phyloP scores from a whole-genome alignment of 805 yeast genomes.

The Lachancea meyersii region DNA sequence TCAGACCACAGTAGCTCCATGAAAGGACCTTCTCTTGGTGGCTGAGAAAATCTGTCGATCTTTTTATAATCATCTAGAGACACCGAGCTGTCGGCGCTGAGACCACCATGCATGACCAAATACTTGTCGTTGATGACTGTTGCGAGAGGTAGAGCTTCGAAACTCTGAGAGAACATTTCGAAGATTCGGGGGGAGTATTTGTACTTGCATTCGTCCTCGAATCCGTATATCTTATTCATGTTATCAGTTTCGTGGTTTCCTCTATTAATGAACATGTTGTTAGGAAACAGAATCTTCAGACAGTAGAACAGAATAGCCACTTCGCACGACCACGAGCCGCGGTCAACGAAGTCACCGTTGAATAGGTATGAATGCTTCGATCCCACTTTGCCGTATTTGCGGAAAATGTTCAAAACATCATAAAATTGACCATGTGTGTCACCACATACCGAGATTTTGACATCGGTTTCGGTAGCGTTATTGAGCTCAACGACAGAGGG shows the following conservation, averaged over 20 bases:
- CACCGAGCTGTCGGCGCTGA: conserved; percentile 71
- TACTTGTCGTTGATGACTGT: conserved; percentile 72
- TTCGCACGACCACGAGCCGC: conserved; percentile 98
- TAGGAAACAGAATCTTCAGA: conserved; percentile 71
- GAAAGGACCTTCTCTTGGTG: conserved; percentile 85
- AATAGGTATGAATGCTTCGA: conserved; percentile 65
- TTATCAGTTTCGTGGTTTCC: conserved; percentile 97
- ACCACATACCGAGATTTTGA: conserved; percentile 78
- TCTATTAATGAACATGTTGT: conserved; percentile 67
- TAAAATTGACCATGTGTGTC: conserved; percentile 97
- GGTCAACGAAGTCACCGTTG: conserved; percentile 96
- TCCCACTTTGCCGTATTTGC: conserved; percentile 64
- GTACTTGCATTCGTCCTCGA: conserved; percentile 89
- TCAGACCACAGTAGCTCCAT: conserved; percentile 98
- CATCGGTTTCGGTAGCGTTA: conserved; percentile 23
- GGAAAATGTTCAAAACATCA: conserved; percentile 78
- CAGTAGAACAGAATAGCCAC: conserved; percentile 77
- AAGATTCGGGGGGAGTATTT: conserved; percentile 79
- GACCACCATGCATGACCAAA: conserved; percentile 92
- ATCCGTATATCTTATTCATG: conserved; percentile 95
- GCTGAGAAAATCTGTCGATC: conserved; percentile 72
- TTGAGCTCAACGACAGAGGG: conserved; percentile 68
- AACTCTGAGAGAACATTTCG: conserved; percentile 78
- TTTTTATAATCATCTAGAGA: conserved; percentile 68
- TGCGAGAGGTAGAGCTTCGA: conserved; percentile 81